Evolutionary conservation across 2,329 filamentous ascomycete genomes (phyloP), one percentile per base, ranked within the genome.

Genomic region (Harringtonia lauricola): DNA sequence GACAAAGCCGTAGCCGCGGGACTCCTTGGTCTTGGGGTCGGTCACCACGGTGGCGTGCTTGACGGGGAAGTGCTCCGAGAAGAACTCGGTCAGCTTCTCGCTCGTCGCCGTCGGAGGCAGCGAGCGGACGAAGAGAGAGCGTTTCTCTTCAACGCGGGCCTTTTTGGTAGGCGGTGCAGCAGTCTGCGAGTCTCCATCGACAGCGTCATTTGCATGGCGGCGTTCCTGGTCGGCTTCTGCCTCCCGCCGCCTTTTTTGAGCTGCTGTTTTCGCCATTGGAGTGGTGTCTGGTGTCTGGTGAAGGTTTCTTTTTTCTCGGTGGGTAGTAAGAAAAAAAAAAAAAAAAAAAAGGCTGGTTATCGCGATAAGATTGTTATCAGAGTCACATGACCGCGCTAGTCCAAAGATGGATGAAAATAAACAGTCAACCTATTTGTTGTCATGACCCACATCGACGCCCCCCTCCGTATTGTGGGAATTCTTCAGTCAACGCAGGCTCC

Each of bases 1-100:
- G 45, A 98, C 90, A 63, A 98, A 98, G 42, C 92, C 92, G 62
- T 88, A 98, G 17, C 92, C 90, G 58, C 86, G 83, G 14, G 87
- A 95, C 53, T 81, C 70, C 58, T 95, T 95, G 2, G 89, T 94
- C 51, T 80, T 72, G 15, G 84, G 79, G 59, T 98, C 90, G 45
- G 83, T 67, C 33, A 98, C 88, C 5, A 94, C 88, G n/a, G 84
- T 86, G 42, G 92, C 90, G 63, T 96, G 90, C 64, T 95, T 96
- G 59, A 98, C 78, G 8, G 94, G 89, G 56, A 86, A 96, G 47
- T 88, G 84, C 60, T 95, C 79, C 8, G 92, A 96, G 65, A 98
- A 98, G 62, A 89, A 83, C 47, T 87, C 81, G 47, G 88, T 86
- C 50, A 98, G 72, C 42, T 74, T 74, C 57, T 95, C 88, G 58